These are phyloP conservation scores for Grosmannia huntii DNA, from an alignment of 2,329 filamentous ascomycete species.

Conservation along the genomic window DNA sequence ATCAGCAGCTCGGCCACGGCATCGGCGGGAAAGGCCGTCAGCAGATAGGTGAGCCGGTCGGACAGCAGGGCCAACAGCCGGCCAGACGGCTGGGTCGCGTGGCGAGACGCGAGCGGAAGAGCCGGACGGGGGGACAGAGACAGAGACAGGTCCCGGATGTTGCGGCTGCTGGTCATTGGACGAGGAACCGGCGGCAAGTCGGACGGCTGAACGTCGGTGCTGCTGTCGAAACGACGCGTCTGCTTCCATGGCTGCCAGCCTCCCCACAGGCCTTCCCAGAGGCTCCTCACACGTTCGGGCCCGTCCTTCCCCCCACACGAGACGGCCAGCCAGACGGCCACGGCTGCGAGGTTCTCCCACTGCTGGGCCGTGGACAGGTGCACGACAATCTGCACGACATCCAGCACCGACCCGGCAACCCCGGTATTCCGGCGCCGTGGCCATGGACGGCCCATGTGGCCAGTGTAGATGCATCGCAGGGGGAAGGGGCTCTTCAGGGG, in stretches of 20 bases:
- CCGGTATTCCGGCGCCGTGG: background rate
- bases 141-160: background rate
- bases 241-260: background rate
- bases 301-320: too few species aligned
- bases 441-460: too few species aligned
- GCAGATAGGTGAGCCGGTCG: background rate
- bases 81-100: background rate
- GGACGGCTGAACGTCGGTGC: background rate
- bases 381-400: background rate
- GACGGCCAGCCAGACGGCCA: background rate
- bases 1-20: conserved; percentile 2
- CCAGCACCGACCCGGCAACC: background rate
- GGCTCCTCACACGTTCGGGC: background rate
- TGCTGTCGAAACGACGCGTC: background rate
- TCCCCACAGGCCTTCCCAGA: background rate
- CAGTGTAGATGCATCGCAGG: background rate
- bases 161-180: too few species aligned
- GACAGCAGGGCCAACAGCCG: background rate
- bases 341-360: background rate
- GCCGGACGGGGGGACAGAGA: too few species aligned
- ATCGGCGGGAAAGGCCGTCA: conserved; percentile 3
- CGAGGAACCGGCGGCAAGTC: background rate
- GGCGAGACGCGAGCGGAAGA: background rate
- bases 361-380: background rate
- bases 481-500: background rate